Base-by-base conservation (phyloP, 306 rosid genomes). In the Sicyos edulis region DNA sequence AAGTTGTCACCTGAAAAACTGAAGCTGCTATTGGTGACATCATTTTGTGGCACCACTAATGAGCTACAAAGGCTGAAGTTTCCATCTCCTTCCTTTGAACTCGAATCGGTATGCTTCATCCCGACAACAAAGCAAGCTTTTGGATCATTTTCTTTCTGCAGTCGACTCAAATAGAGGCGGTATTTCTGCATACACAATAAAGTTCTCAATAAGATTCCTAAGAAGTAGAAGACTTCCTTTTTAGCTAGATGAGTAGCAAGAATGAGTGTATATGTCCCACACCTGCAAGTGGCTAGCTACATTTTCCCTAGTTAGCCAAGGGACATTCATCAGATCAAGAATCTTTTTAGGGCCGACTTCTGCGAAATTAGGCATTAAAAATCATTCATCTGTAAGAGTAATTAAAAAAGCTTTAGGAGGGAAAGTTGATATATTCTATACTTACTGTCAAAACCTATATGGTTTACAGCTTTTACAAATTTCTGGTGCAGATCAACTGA, bases 211-310 rank as follows among this genome's bases (percentile, higher is more conserved):
- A 40, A 5, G 45, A 40, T 40, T 40, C 14, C 63, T 6, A 40
- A 72, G 53, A 61, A 22, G 57, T 6, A 13, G 32, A 60, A 60
- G 66, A 13, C 45, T 14, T 66, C 13, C 22, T 26, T 10, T 76
- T 37, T 49, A 72, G 82, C 78, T 79, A 80, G 26, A 65, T 37
- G 58, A 71, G 44, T 67, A 12, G 13, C 58, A 14, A 58, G 70
- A 74, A 55, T 37, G 20, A 51, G 26, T 50, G 13, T 13, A 51
- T 15, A 77, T 77, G 49, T 14, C 60, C 57, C 53, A 82, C 44
- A 88, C 97, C 99, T 95, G 99, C 86, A 95, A 87, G 82, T 95
- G 99, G 84, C 99, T 95, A 17, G 99, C 99, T 54, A 95, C 97
- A 54, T 95, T 95, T 80, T 95, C 99, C 77, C 99, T 83, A 8